phyloP scores from a whole-genome alignment of 345 rosid species.

The Pugionium cornutum region DNA sequence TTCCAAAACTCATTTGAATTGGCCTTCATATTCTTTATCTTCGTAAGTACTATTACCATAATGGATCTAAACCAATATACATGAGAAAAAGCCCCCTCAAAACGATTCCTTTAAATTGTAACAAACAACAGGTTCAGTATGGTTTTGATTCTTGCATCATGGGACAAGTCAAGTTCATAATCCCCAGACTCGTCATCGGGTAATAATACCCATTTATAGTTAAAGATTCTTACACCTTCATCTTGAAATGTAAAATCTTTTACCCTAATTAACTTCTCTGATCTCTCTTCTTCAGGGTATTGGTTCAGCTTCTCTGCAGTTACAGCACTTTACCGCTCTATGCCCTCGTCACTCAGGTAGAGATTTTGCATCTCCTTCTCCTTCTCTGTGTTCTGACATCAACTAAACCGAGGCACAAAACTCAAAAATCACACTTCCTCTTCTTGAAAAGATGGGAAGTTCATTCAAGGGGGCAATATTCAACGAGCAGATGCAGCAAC shows the following conservation, averaged over 20 bases:
- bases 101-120: neutral
- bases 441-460: conserved; percentile 73
- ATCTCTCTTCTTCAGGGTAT: conserved; percentile 40
- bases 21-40: conserved; percentile 74
- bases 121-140: conserved; percentile 57
- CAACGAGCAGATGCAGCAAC: conserved; percentile 63
- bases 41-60: conserved; percentile 46
- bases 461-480: conserved; percentile 72
- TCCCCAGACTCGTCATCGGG: conserved; percentile 77
- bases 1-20: conserved; percentile 92
- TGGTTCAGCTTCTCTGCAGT: conserved; percentile 77
- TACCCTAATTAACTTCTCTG: neutral
- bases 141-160: conserved; percentile 75
- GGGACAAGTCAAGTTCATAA: conserved; percentile 56
- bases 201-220: conserved; percentile 31
- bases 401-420: conserved; percentile 3
- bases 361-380: neutral
- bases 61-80: neutral
- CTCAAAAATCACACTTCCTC: conserved; percentile 2
- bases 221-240: conserved; percentile 3
- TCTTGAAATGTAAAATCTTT: conserved; percentile 7
- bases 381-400: neutral
- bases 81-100: neutral
- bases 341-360: conserved; percentile 86
- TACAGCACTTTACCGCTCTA: conserved; percentile 88